Conservation (phyloP, 306 rosid genomes). For the Cucurbita pepo region DNA sequence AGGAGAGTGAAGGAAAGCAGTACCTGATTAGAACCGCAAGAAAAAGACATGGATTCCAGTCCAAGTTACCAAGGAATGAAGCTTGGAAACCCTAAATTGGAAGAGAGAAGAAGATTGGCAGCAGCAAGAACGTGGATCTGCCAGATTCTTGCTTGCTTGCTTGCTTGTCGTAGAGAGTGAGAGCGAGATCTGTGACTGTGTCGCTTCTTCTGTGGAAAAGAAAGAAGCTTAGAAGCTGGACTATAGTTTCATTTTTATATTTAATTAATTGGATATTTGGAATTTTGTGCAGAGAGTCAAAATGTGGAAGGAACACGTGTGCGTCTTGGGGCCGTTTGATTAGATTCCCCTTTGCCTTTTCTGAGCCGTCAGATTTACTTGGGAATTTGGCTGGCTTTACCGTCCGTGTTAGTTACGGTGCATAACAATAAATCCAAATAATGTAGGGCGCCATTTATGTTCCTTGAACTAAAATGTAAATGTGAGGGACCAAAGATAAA, state of each 20-base stretch:
- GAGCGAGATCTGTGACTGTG: background rate
- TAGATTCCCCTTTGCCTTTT: background rate
- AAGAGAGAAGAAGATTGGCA: background rate
- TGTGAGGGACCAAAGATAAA: too few relatives aligned
- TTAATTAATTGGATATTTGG: too few relatives aligned
- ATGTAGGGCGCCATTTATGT: too few relatives aligned
- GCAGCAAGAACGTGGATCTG: slow-evolving; percentile 11
- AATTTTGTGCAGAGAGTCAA: background rate
- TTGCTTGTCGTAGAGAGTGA: background rate
- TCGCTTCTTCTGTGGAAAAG: too few relatives aligned
- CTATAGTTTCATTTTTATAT: too few relatives aligned
- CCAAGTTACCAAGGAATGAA: background rate
- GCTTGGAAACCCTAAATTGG: slow-evolving; percentile 2
- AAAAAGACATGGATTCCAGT: slow-evolving; percentile 19
- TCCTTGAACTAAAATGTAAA: too few relatives aligned
- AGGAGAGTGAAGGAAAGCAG: slow-evolving; percentile 14
- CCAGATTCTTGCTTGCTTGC: background rate
- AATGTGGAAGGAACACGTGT: background rate
- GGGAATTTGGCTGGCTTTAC: background rate
- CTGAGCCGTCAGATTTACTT: background rate
- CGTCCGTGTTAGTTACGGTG: background rate
- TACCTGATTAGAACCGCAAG: slow-evolving; percentile 4
- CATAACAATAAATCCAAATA: background rate
- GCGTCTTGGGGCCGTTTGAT: background rate
- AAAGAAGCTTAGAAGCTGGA: background rate